Conservation (phyloP, 495 filamentous ascomycete species). For the Xylaria grammica region DNA sequence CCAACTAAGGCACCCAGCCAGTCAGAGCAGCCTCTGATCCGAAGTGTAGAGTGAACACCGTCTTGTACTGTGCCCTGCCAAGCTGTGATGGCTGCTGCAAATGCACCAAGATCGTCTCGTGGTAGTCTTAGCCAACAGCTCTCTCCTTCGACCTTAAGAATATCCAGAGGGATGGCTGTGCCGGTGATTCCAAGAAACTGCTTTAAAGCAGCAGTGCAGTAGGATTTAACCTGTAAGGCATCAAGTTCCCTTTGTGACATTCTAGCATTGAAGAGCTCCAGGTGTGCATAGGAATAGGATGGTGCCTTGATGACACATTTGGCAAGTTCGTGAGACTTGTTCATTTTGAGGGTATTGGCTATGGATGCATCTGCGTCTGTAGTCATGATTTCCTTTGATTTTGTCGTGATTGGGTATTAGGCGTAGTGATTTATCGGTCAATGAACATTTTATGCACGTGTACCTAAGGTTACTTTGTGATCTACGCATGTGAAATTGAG, state of each 20-base stretch:
- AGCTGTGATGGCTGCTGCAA: slow-evolving; percentile 68
- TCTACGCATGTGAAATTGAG: slow-evolving; percentile 11
- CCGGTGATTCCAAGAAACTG: slow-evolving; percentile 84
- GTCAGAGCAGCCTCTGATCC: slow-evolving; percentile 48
- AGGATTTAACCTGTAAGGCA: slow-evolving; percentile 71
- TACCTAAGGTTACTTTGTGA: neutral
- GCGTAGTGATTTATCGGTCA: neutral
- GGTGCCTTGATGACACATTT: slow-evolving; percentile 43
- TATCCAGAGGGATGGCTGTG: slow-evolving; percentile 77
- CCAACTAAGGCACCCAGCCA: slow-evolving; percentile 52
- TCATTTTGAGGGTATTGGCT: slow-evolving; percentile 16
- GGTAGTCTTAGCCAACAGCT: slow-evolving; percentile 80
- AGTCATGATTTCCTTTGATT: slow-evolving; percentile 22
- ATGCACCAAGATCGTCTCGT: slow-evolving; percentile 62
- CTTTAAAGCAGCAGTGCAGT: slow-evolving; percentile 72
- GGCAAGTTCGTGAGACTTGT: slow-evolving; percentile 42
- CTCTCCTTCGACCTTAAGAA: slow-evolving; percentile 65
- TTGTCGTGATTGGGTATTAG: neutral
- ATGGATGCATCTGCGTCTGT: slow-evolving; percentile 27
- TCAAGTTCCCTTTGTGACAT: slow-evolving; percentile 57
- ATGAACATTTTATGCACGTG: no score
- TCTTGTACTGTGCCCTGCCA: slow-evolving; percentile 65
- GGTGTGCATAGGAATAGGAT: slow-evolving; percentile 48
- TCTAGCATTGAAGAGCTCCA: slow-evolving; percentile 34
- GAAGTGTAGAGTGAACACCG: slow-evolving; percentile 39